phyloP scores from a whole-genome alignment of 75 land plant species.

The Adiantum capillusveneris region DNA sequence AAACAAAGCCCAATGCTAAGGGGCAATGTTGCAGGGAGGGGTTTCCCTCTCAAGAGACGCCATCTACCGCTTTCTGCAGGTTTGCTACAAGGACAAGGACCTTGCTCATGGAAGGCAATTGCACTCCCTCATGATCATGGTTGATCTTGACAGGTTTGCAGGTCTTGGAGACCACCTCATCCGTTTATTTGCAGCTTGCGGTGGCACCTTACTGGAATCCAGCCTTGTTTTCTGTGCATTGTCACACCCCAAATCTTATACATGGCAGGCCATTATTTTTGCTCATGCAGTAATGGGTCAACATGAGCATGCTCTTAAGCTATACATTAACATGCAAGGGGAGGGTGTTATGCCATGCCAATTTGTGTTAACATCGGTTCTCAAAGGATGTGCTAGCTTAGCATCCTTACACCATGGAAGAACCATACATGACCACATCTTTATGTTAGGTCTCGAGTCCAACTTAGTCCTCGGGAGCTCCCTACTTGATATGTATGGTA shows the following conservation, averaged over 20 bases:
- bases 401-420: slow-evolving; percentile 1
- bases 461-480: slow-evolving; percentile 13
- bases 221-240: slow-evolving; percentile 4
- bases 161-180: slow-evolving; percentile 5
- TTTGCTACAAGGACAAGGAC: neutral
- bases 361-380: slow-evolving; percentile 16
- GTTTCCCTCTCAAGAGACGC: slow-evolving; percentile 3
- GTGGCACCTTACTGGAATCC: slow-evolving; percentile 5
- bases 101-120: neutral
- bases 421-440: slow-evolving; percentile 17
- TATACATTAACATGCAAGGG: slow-evolving; percentile 17
- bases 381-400: slow-evolving; percentile 20
- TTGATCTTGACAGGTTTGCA: neutral
- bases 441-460: slow-evolving; percentile 12
- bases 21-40: neutral
- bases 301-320: neutral
- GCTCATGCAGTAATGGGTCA: slow-evolving; percentile 15
- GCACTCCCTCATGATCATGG: slow-evolving; percentile 6
- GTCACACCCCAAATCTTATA: slow-evolving; percentile 12
- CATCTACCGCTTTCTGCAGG: slow-evolving; percentile 1
- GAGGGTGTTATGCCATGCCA: slow-evolving; percentile 12
- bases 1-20: too few relatives aligned
- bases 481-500: slow-evolving; percentile 34
- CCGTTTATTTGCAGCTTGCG: slow-evolving; percentile 3
- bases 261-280: slow-evolving; percentile 29